Conservation (phyloP, 1,139 yeast genomes). For the Yamadazyma aaseri region DNA sequence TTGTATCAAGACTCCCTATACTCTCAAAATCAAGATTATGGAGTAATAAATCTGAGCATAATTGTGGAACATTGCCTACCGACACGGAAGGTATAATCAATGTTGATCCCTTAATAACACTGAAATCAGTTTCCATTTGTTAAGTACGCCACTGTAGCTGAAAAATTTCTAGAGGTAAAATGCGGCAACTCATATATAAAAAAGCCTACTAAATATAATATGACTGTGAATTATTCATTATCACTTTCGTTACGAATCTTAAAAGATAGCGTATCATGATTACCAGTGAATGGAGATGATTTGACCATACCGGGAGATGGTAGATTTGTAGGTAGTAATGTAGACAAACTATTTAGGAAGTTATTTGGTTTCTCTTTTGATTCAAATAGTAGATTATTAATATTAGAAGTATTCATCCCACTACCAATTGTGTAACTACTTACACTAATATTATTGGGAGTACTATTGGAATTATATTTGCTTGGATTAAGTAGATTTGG, state of each 20-base stretch:
- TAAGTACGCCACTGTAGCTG: too few relatives aligned
- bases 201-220: background rate
- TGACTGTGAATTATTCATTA: slow-evolving; percentile 10
- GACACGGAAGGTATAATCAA: slow-evolving; percentile 77
- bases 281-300: slow-evolving; percentile 8
- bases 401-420: background rate
- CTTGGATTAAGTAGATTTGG: slow-evolving; percentile 24
- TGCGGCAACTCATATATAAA: background rate
- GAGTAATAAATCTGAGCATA: slow-evolving; percentile 70
- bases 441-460: slow-evolving; percentile 3
- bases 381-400: slow-evolving; percentile 3
- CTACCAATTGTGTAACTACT: slow-evolving; percentile 3
- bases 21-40: slow-evolving; percentile 56
- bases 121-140: slow-evolving; percentile 2
- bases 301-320: slow-evolving; percentile 5
- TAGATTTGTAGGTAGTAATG: slow-evolving; percentile 52
- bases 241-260: slow-evolving; percentile 13
- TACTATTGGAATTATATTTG: slow-evolving; percentile 4
- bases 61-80: slow-evolving; percentile 87
- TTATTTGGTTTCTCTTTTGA: slow-evolving; percentile 74
- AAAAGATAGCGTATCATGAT: slow-evolving; percentile 8
- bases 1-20: slow-evolving; percentile 56
- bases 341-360: slow-evolving; percentile 77
- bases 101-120: slow-evolving; percentile 17
- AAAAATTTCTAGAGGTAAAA: background rate